Conservation (phyloP, 2,329 filamentous ascomycete species). For the Didymella pinodella region DNA sequence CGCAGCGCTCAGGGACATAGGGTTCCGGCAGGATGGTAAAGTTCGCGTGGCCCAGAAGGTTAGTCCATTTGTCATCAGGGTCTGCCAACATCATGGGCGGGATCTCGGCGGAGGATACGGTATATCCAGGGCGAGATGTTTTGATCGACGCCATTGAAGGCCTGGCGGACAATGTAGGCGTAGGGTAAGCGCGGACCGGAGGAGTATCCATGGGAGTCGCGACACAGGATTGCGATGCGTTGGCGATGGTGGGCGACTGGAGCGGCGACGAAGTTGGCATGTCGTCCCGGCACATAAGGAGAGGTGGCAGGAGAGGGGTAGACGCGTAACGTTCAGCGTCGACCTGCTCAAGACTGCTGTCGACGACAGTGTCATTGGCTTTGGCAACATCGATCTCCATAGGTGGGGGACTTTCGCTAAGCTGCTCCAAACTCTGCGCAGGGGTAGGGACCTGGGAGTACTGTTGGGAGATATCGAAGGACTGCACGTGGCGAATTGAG, state of each 20-base stretch:
- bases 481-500: constrained; percentile 57
- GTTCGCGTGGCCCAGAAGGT: constrained; percentile 88
- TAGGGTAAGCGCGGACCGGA: constrained; percentile 60
- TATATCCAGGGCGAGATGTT: constrained; percentile 51
- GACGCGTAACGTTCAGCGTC: constrained; percentile 71
- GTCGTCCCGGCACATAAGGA: constrained; percentile 68
- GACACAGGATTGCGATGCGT: constrained; percentile 58
- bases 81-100: constrained; percentile 72
- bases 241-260: constrained; percentile 79
- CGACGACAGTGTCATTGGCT: constrained; percentile 57
- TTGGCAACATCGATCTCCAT: constrained; percentile 47
- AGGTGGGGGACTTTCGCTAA: constrained; percentile 42
- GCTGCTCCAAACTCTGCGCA: constrained; percentile 45
- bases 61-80: constrained; percentile 82
- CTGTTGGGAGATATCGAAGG: constrained; percentile 50
- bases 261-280: constrained; percentile 78
- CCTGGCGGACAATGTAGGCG: constrained; percentile 78
- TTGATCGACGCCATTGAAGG: constrained; percentile 80
- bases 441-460: constrained; percentile 36
- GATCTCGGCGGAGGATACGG: constrained; percentile 63
- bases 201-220: constrained; percentile 59
- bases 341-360: constrained; percentile 58
- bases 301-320: constrained; percentile 84
- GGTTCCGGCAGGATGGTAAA: constrained; percentile 87
- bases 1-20: constrained; percentile 71